phyloP scores from a whole-genome alignment of 148 eudicot genomes.

The Persicaria maculosa region DNA sequence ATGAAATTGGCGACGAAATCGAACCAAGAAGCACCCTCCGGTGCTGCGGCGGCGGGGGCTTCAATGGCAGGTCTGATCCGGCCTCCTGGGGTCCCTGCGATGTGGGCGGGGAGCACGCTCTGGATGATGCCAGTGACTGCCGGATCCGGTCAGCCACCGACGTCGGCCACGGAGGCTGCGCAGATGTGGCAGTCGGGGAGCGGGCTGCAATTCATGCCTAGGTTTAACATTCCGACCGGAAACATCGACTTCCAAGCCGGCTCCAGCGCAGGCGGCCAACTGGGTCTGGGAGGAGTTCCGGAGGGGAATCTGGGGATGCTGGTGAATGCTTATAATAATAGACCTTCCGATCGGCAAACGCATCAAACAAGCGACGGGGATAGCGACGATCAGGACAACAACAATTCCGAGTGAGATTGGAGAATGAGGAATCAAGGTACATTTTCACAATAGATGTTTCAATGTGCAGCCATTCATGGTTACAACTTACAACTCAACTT shows the following conservation, averaged over 20 bases:
- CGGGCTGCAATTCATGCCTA: slow-evolving; percentile 43
- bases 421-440: no score
- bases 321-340: slow-evolving; percentile 25
- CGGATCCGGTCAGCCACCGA: slow-evolving; percentile 12
- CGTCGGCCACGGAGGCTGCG: slow-evolving; percentile 13
- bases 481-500: background rate
- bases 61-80: background rate
- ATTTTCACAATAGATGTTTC: no score
- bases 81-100: slow-evolving; percentile 26
- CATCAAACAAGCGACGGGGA: no score
- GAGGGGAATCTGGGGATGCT: slow-evolving; percentile 56
- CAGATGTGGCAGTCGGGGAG: slow-evolving; percentile 12
- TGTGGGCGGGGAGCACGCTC: slow-evolving; percentile 47
- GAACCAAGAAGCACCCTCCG: slow-evolving; percentile 19
- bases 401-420: no score
- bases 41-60: slow-evolving; percentile 9
- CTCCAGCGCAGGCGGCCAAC: slow-evolving; percentile 21
- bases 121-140: slow-evolving; percentile 50
- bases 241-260: slow-evolving; percentile 38
- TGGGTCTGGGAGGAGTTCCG: slow-evolving; percentile 45
- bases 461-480: no score
- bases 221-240: slow-evolving; percentile 36
- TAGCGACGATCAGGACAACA: no score
- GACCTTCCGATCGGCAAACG: no score
- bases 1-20: slow-evolving; percentile 17